A percentile compares a stretch with the other conserved stretches of the same genome.
Conservation (phyloP, 2,329 filamentous ascomycete genomes). For the Aspergillus arachidicola region DNA sequence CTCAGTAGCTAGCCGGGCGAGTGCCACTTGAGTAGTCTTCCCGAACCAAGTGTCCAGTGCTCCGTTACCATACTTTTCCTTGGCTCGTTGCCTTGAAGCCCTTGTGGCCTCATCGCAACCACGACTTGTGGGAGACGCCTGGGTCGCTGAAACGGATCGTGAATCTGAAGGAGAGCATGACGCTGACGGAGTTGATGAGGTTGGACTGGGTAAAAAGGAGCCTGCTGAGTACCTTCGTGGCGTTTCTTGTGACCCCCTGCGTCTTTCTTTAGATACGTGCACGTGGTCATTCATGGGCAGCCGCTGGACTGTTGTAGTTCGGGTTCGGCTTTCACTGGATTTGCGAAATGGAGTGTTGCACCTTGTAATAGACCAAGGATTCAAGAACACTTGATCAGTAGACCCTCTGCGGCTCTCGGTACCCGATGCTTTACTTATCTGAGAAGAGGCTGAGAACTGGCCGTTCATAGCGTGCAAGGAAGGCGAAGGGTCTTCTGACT, state of each 20-base stretch:
- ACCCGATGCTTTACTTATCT: not conserved
- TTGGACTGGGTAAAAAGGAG: slow-evolving; percentile 23
- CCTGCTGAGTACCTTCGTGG: not conserved
- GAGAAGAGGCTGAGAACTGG: not conserved
- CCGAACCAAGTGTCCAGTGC: slow-evolving; percentile 37
- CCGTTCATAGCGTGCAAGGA: not conserved
- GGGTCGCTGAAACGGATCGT: slow-evolving; percentile 8
- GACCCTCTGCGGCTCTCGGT: not conserved
- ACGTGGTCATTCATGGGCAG: not conserved
- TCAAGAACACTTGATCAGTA: slow-evolving; percentile 26
- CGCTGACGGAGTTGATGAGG: slow-evolving; percentile 1
- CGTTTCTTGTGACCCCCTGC: slow-evolving; percentile 1
- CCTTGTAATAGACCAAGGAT: slow-evolving; percentile 42
- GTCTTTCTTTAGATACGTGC: not conserved
- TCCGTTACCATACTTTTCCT: slow-evolving; percentile 27
- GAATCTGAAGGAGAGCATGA: slow-evolving; percentile 14
- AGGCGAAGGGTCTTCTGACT: not conserved
- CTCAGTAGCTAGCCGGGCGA: not conserved
- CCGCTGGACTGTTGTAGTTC: not conserved
- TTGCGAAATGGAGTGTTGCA: slow-evolving; percentile 26
- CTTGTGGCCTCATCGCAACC: slow-evolving; percentile 6
- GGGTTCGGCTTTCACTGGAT: not conserved
- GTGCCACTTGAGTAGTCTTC: slow-evolving; percentile 16
- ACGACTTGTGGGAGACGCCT: slow-evolving; percentile 9
- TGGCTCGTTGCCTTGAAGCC: slow-evolving; percentile 21